Conservation (phyloP, 2,329 filamentous ascomycete species). For the Claviceps arundinis region DNA sequence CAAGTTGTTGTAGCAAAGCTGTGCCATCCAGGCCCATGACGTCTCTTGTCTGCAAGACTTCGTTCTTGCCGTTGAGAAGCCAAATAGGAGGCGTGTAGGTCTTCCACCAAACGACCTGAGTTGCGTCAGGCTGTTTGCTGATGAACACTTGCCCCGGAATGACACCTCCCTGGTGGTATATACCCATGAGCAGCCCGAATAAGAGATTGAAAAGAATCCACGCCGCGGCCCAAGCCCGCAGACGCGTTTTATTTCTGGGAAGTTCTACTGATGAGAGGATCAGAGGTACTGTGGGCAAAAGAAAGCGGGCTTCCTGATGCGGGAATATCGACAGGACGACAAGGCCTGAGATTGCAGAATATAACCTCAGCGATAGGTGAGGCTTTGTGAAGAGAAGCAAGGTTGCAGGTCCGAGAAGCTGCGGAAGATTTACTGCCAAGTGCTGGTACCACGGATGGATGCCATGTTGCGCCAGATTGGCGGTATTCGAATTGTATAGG, state of each 20-base stretch:
- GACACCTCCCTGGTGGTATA: constrained; percentile 69
- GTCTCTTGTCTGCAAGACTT: constrained; percentile 56
- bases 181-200: constrained; percentile 62
- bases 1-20: constrained; percentile 44
- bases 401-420: constrained; percentile 58
- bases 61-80: constrained; percentile 65
- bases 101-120: constrained; percentile 71
- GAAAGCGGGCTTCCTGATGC: constrained; percentile 69
- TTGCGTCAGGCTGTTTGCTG: constrained; percentile 54
- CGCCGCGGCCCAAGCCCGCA: constrained; percentile 40
- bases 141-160: constrained; percentile 65
- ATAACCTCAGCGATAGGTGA: constrained; percentile 47
- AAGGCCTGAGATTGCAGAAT: constrained; percentile 61
- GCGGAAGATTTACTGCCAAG: constrained; percentile 52
- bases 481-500: constrained; percentile 55
- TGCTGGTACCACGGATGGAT: constrained; percentile 72
- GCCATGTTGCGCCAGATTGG: constrained; percentile 63
- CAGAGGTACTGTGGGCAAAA: constrained; percentile 64
- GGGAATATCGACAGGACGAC: constrained; percentile 59
- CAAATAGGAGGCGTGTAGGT: constrained; percentile 73
- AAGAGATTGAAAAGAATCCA: constrained; percentile 61
- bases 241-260: constrained; percentile 37
- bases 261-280: constrained; percentile 60
- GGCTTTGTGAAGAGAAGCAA: constrained; percentile 45
- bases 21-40: constrained; percentile 59